These are phyloP conservation scores for Hansenula sp. DNA, from an alignment of 1,139 yeast genomes.

Conservation along the genomic window DNA sequence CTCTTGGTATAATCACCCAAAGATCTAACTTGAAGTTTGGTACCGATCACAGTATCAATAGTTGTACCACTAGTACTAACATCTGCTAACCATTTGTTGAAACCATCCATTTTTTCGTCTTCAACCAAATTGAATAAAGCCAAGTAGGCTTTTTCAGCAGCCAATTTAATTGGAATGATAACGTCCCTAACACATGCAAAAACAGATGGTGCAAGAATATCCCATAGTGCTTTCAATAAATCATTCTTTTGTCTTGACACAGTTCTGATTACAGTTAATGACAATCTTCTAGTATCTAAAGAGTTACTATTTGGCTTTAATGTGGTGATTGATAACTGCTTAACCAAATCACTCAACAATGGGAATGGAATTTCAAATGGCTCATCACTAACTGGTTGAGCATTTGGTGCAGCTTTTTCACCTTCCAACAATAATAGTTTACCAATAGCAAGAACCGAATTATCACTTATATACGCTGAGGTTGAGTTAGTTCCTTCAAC, in stretches of 20 bases:
- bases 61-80: slow-evolving; percentile 21
- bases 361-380: slow-evolving; percentile 37
- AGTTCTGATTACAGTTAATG: slow-evolving; percentile 75
- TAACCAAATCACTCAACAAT: slow-evolving; percentile 35
- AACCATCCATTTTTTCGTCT: slow-evolving; percentile 53
- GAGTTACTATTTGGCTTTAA: slow-evolving; percentile 58
- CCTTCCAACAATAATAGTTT: slow-evolving; percentile 59
- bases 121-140: slow-evolving; percentile 71
- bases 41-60: slow-evolving; percentile 40
- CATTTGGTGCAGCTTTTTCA: slow-evolving; percentile 38
- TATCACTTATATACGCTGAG: slow-evolving; percentile 63
- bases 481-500: slow-evolving; percentile 41
- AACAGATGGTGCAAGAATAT: slow-evolving; percentile 64
- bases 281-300: slow-evolving; percentile 74
- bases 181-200: slow-evolving; percentile 83
- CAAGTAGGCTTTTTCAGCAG: slow-evolving; percentile 89
- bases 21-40: slow-evolving; percentile 63
- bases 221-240: slow-evolving; percentile 48
- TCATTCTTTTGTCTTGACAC: slow-evolving; percentile 59
- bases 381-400: slow-evolving; percentile 21
- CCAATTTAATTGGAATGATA: slow-evolving; percentile 85
- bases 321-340: slow-evolving; percentile 47
- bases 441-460: slow-evolving; percentile 80
- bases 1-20: slow-evolving; percentile 85
- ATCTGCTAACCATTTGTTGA: slow-evolving; percentile 53